Conservation (phyloP, 2,329 filamentous ascomycete species). For the Apiospora malaysiana region DNA sequence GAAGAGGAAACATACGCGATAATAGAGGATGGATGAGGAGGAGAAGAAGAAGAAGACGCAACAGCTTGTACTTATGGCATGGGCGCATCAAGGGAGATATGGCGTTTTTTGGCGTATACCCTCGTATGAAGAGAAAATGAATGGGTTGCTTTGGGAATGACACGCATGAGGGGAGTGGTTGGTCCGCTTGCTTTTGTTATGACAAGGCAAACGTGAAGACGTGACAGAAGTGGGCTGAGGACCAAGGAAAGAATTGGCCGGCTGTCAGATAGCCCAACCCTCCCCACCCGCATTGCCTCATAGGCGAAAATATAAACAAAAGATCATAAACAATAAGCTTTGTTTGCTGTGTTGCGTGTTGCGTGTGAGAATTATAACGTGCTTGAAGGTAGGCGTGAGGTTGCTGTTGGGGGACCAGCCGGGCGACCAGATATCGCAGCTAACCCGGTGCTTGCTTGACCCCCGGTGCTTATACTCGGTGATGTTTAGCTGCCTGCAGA, state of each 20-base stretch:
- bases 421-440: background rate
- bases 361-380: background rate
- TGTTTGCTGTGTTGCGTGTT: background rate
- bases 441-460: background rate
- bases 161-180: background rate
- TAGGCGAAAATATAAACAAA: background rate
- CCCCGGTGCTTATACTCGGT: background rate
- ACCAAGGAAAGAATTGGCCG: background rate
- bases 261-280: background rate
- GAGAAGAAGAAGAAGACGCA: background rate
- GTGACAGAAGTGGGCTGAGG: background rate
- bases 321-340: background rate
- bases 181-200: background rate
- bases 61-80: conserved; percentile 14
- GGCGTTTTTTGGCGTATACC: conserved; percentile 15
- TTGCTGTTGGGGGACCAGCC: background rate
- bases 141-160: conserved; percentile 15
- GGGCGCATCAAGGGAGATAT: conserved; percentile 1
- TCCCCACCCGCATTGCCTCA: background rate
- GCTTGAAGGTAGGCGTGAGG: background rate
- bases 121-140: background rate
- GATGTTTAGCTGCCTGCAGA: background rate
- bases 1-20: background rate
- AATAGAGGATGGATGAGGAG: background rate
- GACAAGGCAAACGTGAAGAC: no score